Evolutionary conservation across 345 rosid genomes (phyloP), one percentile per base, ranked within the genome.

Genomic region (Camelina laxa): DNA sequence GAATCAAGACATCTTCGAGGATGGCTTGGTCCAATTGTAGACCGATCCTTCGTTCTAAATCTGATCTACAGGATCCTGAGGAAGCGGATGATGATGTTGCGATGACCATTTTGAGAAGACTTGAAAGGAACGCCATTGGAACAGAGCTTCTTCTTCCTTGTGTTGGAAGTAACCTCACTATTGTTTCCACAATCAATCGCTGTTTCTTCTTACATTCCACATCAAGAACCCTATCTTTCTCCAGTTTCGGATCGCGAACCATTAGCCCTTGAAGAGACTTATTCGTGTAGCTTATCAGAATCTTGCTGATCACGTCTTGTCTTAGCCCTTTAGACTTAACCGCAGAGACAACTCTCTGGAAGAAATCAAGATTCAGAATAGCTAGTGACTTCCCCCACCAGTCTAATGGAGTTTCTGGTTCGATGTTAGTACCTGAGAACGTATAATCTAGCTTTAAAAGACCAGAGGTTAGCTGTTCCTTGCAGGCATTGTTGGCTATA

Each of bases 21-120:
- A 95, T 95, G 14, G 99, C 97, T 77, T 95, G 99, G 73, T 95
- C 98, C 22, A 95, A 84, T 53, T 95, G 99, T 50, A 92, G 91
- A 60, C 98, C 97, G 0, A 95, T 90, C 39, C 99, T 81, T 68
- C 97, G 78, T 80, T 95, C 99, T 61, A 95, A 77, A 76, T 95
- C 97, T 0, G 96, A 84, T 77, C 89, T 87, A 72, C 97, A 90
- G 5, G 92, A 84, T n/a, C 85, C 85, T 31, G 58, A 53, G 38
- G 82, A 72, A 7, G 88, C 85, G 7, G 90, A 84, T 27, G 92
- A 83, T 38, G 80, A 57, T 39, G 76, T 70, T n/a, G 88, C 85
- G 56, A 92, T 92, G 5, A 90, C 86, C 44, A 88, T 80, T 80
- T 95, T 95, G 61, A 95, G 75, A 74, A 95, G 77, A 80, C 97